A percentile compares a stretch with the other conserved stretches of the same genome.
phyloP scores from a whole-genome alignment of 2,329 filamentous ascomycete species.

The Neoscytalidium dimidiatum region DNA sequence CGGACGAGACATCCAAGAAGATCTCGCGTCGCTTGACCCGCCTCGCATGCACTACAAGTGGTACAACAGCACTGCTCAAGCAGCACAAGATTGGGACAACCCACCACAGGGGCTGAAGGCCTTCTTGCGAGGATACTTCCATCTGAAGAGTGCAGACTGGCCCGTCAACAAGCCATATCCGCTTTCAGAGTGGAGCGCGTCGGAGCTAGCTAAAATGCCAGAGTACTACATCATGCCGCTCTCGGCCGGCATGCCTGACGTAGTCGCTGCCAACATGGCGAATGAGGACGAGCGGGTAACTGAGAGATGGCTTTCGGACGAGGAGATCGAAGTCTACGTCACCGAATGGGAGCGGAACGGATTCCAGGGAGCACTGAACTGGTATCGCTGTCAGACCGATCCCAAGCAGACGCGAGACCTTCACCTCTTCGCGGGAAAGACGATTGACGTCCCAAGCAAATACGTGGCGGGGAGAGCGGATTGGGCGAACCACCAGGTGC shows the following conservation, averaged over 20 bases:
- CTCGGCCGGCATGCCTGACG: conserved; percentile 59
- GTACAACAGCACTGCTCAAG: conserved; percentile 59
- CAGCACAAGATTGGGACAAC: conserved; percentile 50
- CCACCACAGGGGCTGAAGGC: conserved; percentile 55
- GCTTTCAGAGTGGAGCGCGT: conserved; percentile 58
- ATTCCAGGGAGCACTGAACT: conserved; percentile 68
- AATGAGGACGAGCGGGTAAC: conserved; percentile 50
- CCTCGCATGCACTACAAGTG: conserved; percentile 70
- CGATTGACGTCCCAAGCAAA: conserved; percentile 61
- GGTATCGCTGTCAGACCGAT: conserved; percentile 64
- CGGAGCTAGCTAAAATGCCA: conserved; percentile 61
- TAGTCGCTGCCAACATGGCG: conserved; percentile 58
- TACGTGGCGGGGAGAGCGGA: conserved; percentile 66
- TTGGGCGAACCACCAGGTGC: conserved; percentile 70
- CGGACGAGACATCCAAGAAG: conserved; percentile 53
- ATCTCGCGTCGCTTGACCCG: conserved; percentile 56
- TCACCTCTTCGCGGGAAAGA: conserved; percentile 60
- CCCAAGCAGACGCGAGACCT: conserved; percentile 53
- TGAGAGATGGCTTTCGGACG: conserved; percentile 58
- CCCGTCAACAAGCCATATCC: conserved; percentile 55
- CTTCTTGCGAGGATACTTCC: conserved; percentile 68
- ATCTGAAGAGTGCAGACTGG: conserved; percentile 68
- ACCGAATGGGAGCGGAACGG: conserved; percentile 62
- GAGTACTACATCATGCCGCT: conserved; percentile 69
- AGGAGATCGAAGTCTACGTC: conserved; percentile 62